These are phyloP conservation scores for Polygonum aviculare DNA, from an alignment of 148 eudicot species.

Conservation along the genomic window DNA sequence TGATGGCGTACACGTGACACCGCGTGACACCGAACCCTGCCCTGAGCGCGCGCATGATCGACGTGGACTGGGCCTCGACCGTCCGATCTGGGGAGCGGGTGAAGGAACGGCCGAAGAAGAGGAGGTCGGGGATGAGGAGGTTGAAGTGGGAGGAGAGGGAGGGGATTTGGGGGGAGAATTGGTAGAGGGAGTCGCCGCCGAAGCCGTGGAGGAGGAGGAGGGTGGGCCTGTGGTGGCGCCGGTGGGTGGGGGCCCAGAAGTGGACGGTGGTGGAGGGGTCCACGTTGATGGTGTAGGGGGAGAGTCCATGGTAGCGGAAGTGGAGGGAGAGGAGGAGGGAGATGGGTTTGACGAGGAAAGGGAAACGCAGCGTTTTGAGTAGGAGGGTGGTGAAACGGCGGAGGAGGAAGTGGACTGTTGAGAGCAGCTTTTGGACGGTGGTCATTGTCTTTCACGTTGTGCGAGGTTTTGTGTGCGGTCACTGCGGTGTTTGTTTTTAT, in stretches of 20 bases:
- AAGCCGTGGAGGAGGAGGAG: slow-evolving; percentile 57
- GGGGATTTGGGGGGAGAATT: slow-evolving; percentile 29
- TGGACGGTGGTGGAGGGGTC: slow-evolving; percentile 49
- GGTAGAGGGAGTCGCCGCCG: slow-evolving; percentile 53
- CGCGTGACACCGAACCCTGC: slow-evolving; percentile 36
- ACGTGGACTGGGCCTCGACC: slow-evolving; percentile 49
- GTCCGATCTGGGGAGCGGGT: slow-evolving; percentile 30
- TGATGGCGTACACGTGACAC: slow-evolving; percentile 39
- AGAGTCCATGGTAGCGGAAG: slow-evolving; percentile 27
- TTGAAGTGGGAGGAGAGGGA: slow-evolving; percentile 35
- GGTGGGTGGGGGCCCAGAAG: slow-evolving; percentile 32
- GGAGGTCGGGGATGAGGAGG: slow-evolving; percentile 53
- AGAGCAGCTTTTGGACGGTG: slow-evolving; percentile 6
- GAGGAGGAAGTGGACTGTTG: slow-evolving; percentile 2
- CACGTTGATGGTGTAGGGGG: slow-evolving; percentile 35
- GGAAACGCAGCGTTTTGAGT: slow-evolving; percentile 19
- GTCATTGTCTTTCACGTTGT: too few species aligned
- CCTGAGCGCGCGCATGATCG: slow-evolving; percentile 38
- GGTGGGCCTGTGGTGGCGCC: slow-evolving; percentile 30
- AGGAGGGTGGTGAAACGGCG: slow-evolving; percentile 6
- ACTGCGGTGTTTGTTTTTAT: too few species aligned
- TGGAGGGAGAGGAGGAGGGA: slow-evolving; percentile 24
- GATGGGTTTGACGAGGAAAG: slow-evolving; percentile 22
- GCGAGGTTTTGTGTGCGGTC: too few species aligned
- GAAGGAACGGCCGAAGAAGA: slow-evolving; percentile 57